Percentiles rank a stretch among this genome's conserved stretches.
phyloP scores from a whole-genome alignment of 2,329 filamentous ascomycete species.

The Stachybotrys chlorohalonatus region DNA sequence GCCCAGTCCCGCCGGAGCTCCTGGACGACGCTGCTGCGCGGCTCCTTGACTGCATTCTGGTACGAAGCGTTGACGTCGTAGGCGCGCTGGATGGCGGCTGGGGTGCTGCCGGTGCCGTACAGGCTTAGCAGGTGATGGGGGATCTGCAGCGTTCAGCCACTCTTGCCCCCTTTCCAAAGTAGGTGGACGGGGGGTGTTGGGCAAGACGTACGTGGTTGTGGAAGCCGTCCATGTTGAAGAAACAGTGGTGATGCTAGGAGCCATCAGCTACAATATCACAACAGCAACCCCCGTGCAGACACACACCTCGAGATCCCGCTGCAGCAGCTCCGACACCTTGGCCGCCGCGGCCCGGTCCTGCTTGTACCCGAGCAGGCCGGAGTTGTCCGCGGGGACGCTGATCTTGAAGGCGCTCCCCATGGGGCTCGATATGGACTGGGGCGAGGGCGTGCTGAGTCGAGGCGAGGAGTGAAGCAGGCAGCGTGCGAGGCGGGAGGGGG shows the following conservation, averaged over 20 bases:
- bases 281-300: neutral
- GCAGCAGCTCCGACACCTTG: constrained; percentile 58
- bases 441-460: neutral
- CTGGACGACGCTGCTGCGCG: constrained; percentile 40
- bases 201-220: constrained; percentile 61
- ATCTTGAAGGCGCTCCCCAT: constrained; percentile 42
- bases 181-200: too few relatives aligned
- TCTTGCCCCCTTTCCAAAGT: neutral
- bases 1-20: constrained; percentile 44
- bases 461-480: neutral
- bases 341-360: constrained; percentile 51
- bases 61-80: constrained; percentile 60
- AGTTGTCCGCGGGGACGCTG: constrained; percentile 35
- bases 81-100: constrained; percentile 48
- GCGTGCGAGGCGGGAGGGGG: neutral
- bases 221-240: constrained; percentile 66
- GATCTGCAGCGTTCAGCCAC: constrained; percentile 30
- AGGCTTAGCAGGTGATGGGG: constrained; percentile 67
- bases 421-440: neutral
- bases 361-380: constrained; percentile 37
- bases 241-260: constrained; percentile 55
- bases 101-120: constrained; percentile 63
- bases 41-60: constrained; percentile 45
- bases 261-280: neutral
- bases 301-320: constrained; percentile 59